Evolutionary conservation across 371 early-diverging fungal genomes (phyloP), one percentile per base, ranked within the genome.

Genomic region (Actinomortierella ambigua): DNA sequence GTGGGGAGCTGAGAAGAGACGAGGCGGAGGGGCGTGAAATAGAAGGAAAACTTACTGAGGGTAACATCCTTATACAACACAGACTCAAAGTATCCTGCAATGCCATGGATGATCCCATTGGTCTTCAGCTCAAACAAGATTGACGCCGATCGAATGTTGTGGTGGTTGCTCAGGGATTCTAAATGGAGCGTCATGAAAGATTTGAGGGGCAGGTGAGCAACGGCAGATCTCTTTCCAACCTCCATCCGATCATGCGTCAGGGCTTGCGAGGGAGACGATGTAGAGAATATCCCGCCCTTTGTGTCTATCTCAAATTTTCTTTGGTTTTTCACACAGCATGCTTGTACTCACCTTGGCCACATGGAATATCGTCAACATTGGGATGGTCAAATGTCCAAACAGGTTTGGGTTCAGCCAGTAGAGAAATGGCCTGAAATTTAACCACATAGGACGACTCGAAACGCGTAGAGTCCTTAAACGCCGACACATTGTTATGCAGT

Each of bases 51-150:
- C 69, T 59, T 69, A 57, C 94, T 93, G 42, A 97, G 80, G 62
- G 78, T 82, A 0, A 96, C 89, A 57, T 92, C 82, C 53, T 89
- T 89, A 80, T 96, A 97, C 23, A 98, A 83, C 20, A 84, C 83
- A 0, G 93, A 80, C 57, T 96, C 95, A 81, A 98, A 98, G 75
- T 95, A 98, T 15, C 96, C 98, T 3, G 96, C 95, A 18, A 98
- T 63, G 3, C 98, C 98, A 71, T 98, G 96, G 79, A 95, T 82
- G 57, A 92, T 78, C 57, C 87, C 81, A 27, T 85, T 76, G 24
- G 84, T 80, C 2, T 75, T 50, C 2, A 84, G 77, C 2, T 75
- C 50, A 71, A 96, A 96, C 18, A 69, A 57, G 2, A 76, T 77
- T 29, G 68, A 75, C 13, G 79, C 67, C 49, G 85, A 87, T 2